Percentiles rank a stretch among this genome's conserved stretches.
Conservation (phyloP, 257 asterid genomes). For the Solanum megistacrolobum region DNA sequence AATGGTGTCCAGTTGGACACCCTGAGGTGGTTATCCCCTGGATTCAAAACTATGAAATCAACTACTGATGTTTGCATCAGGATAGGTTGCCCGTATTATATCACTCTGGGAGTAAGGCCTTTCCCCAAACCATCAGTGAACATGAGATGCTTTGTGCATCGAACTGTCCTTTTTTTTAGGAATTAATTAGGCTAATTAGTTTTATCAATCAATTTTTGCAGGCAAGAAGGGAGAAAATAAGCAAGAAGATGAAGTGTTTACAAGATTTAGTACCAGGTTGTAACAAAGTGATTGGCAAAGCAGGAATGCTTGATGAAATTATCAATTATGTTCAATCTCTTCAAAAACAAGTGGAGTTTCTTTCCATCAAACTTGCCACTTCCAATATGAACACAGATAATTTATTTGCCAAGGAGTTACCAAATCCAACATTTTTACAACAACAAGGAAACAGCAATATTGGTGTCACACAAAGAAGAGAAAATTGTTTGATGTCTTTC, state of each 20-base stretch:
- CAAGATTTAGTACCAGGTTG: slow-evolving; percentile 82
- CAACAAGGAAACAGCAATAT: slow-evolving; percentile 16
- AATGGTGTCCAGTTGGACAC: too few relatives aligned
- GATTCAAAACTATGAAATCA: too few relatives aligned
- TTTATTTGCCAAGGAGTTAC: slow-evolving; percentile 47
- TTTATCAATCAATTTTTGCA: background rate
- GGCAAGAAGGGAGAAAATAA: slow-evolving; percentile 80
- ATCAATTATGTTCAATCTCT: slow-evolving; percentile 72
- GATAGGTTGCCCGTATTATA: too few relatives aligned
- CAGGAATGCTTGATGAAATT: slow-evolving; percentile 78
- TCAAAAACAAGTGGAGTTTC: slow-evolving; percentile 83
- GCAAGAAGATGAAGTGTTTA: slow-evolving; percentile 65
- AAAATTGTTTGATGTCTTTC: slow-evolving; percentile 21
- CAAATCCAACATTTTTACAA: slow-evolving; percentile 25
- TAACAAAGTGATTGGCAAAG: slow-evolving; percentile 56
- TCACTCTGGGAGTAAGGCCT: too few relatives aligned
- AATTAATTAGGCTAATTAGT: background rate
- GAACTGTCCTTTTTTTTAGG: too few relatives aligned
- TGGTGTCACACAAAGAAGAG: slow-evolving; percentile 22
- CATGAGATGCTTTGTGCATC: too few relatives aligned
- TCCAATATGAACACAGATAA: slow-evolving; percentile 36
- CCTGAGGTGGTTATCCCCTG: too few relatives aligned
- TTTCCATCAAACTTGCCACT: slow-evolving; percentile 59
- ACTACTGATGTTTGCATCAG: too few relatives aligned
- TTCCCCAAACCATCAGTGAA: too few relatives aligned